phyloP scores from a whole-genome alignment of 163 green algal species.

The Scenedesmus sp. region DNA sequence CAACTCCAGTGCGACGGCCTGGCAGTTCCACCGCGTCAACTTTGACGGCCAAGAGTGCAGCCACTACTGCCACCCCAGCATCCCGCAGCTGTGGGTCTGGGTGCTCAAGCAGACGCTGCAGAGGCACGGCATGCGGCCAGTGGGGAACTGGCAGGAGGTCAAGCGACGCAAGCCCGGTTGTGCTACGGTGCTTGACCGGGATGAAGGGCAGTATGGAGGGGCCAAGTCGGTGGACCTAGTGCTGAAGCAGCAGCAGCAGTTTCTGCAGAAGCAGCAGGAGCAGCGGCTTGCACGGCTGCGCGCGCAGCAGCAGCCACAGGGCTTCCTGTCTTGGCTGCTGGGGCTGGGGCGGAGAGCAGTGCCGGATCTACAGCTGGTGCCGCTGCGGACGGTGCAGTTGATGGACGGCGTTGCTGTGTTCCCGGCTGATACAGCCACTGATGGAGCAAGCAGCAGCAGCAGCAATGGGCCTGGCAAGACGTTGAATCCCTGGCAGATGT shows the following conservation, averaged over 20 bases:
- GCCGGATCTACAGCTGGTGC: not conserved
- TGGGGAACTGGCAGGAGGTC: not conserved
- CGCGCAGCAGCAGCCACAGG: not conserved
- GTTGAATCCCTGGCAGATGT: not conserved
- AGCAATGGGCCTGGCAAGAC: not conserved
- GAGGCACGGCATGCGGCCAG: not conserved
- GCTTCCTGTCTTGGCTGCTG: slow-evolving; percentile 38
- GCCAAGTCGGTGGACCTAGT: slow-evolving; percentile 23
- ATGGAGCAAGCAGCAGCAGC: not conserved
- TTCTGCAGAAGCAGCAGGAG: not conserved
- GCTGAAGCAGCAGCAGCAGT: not conserved
- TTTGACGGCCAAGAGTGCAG: slow-evolving; percentile 55
- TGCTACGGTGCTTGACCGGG: slow-evolving; percentile 17
- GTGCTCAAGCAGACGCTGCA: slow-evolving; percentile 10
- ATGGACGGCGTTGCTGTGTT: not conserved
- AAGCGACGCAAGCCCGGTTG: slow-evolving; percentile 4
- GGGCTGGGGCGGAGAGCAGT: not conserved
- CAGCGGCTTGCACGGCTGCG: not conserved
- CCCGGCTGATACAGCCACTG: not conserved
- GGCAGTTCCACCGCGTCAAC: slow-evolving; percentile 41
- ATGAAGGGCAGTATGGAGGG: slow-evolving; percentile 20
- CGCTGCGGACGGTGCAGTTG: not conserved
- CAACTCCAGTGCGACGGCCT: slow-evolving; percentile 39
- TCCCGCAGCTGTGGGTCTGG: slow-evolving; percentile 51
- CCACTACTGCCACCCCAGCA: slow-evolving; percentile 51